A percentile compares a stretch with the other conserved stretches of the same genome.
Evolutionary conservation across 257 asterid genomes (phyloP).

Genomic region (Mentha longifolia): DNA sequence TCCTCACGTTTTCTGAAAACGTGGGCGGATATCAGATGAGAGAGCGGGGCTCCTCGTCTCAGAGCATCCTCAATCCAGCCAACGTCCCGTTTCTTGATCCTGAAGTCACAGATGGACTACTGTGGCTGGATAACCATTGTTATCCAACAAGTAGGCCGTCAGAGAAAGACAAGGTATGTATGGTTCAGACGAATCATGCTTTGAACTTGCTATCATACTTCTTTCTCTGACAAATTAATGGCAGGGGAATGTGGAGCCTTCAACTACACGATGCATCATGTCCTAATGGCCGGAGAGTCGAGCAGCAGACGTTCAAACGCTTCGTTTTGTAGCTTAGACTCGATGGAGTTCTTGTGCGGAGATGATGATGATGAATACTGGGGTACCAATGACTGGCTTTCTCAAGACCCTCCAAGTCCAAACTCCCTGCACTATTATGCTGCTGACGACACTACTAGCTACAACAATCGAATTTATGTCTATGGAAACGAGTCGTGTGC

Average conservation of each 20-base stretch:
- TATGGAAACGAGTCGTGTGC: background rate
- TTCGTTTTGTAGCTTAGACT: background rate
- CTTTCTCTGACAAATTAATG: constrained; percentile 44
- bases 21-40: background rate
- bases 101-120: background rate
- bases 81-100: background rate
- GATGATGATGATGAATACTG: background rate
- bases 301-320: constrained; percentile 11
- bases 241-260: constrained; percentile 4
- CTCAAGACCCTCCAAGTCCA: background rate
- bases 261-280: constrained; percentile 29
- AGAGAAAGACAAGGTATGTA: constrained; percentile 45
- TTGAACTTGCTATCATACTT: constrained; percentile 16
- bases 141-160: constrained; percentile 28
- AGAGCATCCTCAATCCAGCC: background rate
- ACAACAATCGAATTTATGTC: background rate
- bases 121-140: constrained; percentile 27
- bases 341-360: background rate
- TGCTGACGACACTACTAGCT: background rate
- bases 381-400: background rate
- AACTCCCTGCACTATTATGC: background rate
- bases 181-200: background rate
- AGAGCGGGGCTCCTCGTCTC: constrained; percentile 3
- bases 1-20: background rate
- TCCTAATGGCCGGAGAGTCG: constrained; percentile 24